Evolutionary conservation across 768 basidiomycete species (phyloP), one percentile per base, ranked within the genome.

Genomic region (Trametes cubensis): DNA sequence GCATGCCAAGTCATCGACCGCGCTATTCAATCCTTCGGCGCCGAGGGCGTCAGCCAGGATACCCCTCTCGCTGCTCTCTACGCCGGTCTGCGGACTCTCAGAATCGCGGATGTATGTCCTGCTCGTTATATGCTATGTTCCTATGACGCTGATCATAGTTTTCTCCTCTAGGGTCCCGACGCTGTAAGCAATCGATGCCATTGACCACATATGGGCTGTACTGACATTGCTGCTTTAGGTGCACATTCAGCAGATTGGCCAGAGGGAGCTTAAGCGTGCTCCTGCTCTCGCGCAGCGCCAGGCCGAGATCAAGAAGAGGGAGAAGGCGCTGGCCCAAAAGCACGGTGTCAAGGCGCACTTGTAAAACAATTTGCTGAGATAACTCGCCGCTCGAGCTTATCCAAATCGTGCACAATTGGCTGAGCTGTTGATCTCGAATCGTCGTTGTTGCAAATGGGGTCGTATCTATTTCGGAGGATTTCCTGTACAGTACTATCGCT

Each of bases 11-110:
- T 99, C 48, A 81, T 98, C 41, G 97, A 99, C 76, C 88, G 94
- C n/a, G 90, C 94, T 2, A 98, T 98, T 53, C 97, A 99, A 78
- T 80, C 91, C 0, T 94, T 90, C 69, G 97, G 97, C 55, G 97
- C 95, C n/a, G 96, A 98, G 75, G 97, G 97, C 38, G 78, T 99
- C 47, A 91, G 84, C 23, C 94, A 97, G 76, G 96, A 98, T 69
- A 88, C 88, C 39, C 84, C 85, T 21, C 83, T 99, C 38, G 94
- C 96, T 0, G 70, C 74, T 52, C 81, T 83, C 61, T 98, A 86
- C 81, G 90, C 93, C 26, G 83, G 83, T 10, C 73, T 98, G 66
- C 83, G 97, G 56, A 97, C 95, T 0, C 82, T 99, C 23, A 86
- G 96, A 30, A 82, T 93, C 68, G 92, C 92, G 58, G 92, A 94